phyloP scores from a whole-genome alignment of 108 stramenopile species.

The Licmophora abbreviata region DNA sequence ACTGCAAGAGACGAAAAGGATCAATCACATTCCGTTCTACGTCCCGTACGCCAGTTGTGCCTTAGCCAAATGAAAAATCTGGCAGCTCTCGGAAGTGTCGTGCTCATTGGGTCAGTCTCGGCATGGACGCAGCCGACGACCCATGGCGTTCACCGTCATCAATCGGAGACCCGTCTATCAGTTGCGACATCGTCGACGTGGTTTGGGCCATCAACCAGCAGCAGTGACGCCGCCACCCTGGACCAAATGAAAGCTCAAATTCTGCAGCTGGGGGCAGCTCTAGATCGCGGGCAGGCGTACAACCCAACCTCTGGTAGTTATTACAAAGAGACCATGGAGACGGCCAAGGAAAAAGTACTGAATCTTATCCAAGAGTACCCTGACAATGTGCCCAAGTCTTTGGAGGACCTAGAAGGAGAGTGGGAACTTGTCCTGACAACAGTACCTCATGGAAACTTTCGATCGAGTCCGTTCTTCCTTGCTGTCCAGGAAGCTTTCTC shows the following conservation, averaged over 20 bases:
- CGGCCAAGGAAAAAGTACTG: slow-evolving; percentile 45
- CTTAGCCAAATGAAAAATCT: too few relatives aligned
- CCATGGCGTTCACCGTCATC: too few relatives aligned
- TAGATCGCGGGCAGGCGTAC: slow-evolving; percentile 85
- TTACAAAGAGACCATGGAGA: slow-evolving; percentile 60
- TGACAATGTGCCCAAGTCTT: slow-evolving; percentile 5
- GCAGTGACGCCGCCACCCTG: slow-evolving; percentile 9
- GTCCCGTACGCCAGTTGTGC: too few relatives aligned
- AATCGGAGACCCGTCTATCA: too few relatives aligned
- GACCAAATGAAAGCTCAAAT: slow-evolving; percentile 63
- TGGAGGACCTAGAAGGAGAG: slow-evolving; percentile 25
- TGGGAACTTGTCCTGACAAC: slow-evolving; percentile 57
- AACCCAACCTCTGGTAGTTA: slow-evolving; percentile 81
- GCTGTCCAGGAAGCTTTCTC: slow-evolving; percentile 49
- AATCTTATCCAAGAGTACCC: slow-evolving; percentile 32
- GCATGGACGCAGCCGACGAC: too few relatives aligned
- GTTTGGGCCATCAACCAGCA: too few relatives aligned
- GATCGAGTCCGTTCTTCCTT: slow-evolving; percentile 76
- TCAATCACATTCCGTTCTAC: too few relatives aligned
- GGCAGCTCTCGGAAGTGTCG: too few relatives aligned
- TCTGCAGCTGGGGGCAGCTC: slow-evolving; percentile 73
- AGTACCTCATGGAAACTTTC: slow-evolving; percentile 83
- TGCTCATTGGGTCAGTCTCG: too few relatives aligned
- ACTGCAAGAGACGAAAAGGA: too few relatives aligned
- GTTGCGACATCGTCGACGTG: too few relatives aligned